phyloP scores from a whole-genome alignment of 495 filamentous ascomycete species.

The Aspergillus panamensis region DNA sequence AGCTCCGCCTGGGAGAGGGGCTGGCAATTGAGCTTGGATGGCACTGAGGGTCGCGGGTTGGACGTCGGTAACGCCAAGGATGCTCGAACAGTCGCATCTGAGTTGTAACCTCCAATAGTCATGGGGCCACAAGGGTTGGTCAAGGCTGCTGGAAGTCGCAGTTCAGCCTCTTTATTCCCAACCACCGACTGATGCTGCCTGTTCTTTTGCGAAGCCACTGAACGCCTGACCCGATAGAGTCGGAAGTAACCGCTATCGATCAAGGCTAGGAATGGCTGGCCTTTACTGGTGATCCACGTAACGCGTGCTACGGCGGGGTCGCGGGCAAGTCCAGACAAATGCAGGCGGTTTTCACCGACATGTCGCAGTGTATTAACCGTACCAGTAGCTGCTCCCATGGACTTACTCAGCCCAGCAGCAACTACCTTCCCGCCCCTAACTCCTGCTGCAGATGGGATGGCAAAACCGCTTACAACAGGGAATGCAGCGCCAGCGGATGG shows the following conservation, averaged over 20 bases:
- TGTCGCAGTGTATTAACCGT: conserved; percentile 78
- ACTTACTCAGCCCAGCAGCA: conserved; percentile 77
- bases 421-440: conserved; percentile 73
- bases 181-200: conserved; percentile 50
- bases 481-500: conserved; percentile 49
- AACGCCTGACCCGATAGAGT: conserved; percentile 60
- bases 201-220: conserved; percentile 36
- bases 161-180: conserved; percentile 59
- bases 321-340: conserved; percentile 56
- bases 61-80: conserved; percentile 36
- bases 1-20: conserved; percentile 82
- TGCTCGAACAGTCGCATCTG: conserved; percentile 29
- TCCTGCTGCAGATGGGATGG: conserved; percentile 62
- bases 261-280: conserved; percentile 36
- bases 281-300: conserved; percentile 38
- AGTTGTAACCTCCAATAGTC: conserved; percentile 29
- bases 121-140: conserved; percentile 38
- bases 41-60: conserved; percentile 28
- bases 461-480: conserved; percentile 42
- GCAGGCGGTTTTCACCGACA: conserved; percentile 77
- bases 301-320: conserved; percentile 43
- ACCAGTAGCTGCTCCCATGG: conserved; percentile 74
- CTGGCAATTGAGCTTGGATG: conserved; percentile 39
- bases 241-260: conserved; percentile 51
- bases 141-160: conserved; percentile 52